Base-by-base conservation (phyloP, 2,329 filamentous ascomycete genomes). In the Leptographium flavum region DNA sequence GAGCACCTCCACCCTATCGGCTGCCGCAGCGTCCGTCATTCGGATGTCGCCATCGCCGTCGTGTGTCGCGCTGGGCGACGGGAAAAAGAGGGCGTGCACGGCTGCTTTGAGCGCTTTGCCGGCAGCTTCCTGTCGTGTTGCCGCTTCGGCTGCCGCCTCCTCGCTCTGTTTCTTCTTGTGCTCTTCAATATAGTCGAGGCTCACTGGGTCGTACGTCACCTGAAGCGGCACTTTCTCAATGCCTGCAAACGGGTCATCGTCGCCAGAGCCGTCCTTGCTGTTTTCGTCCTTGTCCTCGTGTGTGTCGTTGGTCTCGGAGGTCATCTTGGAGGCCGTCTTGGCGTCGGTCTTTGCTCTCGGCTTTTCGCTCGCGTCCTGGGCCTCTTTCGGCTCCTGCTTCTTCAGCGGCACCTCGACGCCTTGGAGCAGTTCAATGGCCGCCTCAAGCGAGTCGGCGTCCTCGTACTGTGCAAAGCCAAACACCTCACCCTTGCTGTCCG, bases 381-480 rank as follows among this genome's bases (percentile, higher is more conserved):
- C 64, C 11, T 67, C 65, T 27, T 60, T 66, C 22, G 73, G 66
- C 17, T 68, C 63, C 61, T 90, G 84, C 60, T 80, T 83, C 65
- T 87, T 85, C 35, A 79, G 69, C 27, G 92, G 92, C 41, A 96
- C 76, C 58, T 87, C 72, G 51, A 95, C 70, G 55, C 92, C 81
- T 58, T 79, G 79, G 55, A 95, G 75, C 46, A 94, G 76, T 60
- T 93, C 87, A 45, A 88, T 79, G 37, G 90, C 92, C 38, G 81
- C 81, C 60, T 82, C 79, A 53, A 98, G 70, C 52, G 87, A 90
- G 61, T 94, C 85, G 22, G 81, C 79, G 60, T 96, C 88, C 51
- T 94, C 90, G 62, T 84, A 98, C 63, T 95, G 84, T 48, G 90
- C 92, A 64, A 98, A 96, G 14, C 90, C 92, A 68, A 96, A 96